Conservation (phyloP, 495 filamentous ascomycete species). For the Penicillium argentinense region DNA sequence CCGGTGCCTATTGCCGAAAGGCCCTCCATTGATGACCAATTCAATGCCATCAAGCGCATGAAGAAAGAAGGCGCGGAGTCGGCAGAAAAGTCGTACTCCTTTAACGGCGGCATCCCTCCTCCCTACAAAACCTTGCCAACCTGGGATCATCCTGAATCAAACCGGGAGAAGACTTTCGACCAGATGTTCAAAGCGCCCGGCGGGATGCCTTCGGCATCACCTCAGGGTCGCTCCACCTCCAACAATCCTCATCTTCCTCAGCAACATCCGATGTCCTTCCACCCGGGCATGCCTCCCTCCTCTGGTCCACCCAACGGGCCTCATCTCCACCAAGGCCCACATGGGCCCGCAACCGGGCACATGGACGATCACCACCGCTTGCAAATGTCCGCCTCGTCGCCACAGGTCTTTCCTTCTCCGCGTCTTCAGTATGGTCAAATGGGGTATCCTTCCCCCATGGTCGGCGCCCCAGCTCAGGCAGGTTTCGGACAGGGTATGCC, state of each 20-base stretch:
- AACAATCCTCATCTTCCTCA: conserved; percentile 64
- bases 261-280: conserved; percentile 75
- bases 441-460: conserved; percentile 71
- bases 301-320: conserved; percentile 62
- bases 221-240: conserved; percentile 61
- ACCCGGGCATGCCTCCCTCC: conserved; percentile 40
- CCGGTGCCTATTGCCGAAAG: conserved; percentile 52
- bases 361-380: conserved; percentile 81
- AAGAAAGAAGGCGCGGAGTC: conserved; percentile 55
- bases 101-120: conserved; percentile 73
- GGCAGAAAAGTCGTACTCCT: conserved; percentile 46
- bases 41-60: conserved; percentile 75
- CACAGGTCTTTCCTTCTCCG: conserved; percentile 77
- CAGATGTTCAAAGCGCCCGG: conserved; percentile 71
- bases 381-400: conserved; percentile 76
- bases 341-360: conserved; percentile 60
- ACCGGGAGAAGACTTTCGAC: conserved; percentile 67
- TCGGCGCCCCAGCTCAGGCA: conserved; percentile 65
- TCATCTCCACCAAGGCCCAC: conserved; percentile 67
- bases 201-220: conserved; percentile 56
- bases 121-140: conserved; percentile 78
- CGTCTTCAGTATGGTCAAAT: conserved; percentile 67
- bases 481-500: conserved; percentile 73
- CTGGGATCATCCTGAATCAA: conserved; percentile 65
- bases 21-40: conserved; percentile 62